Conservation (phyloP, 352 stramenopile species). For the Thraustotheca clavata region DNA sequence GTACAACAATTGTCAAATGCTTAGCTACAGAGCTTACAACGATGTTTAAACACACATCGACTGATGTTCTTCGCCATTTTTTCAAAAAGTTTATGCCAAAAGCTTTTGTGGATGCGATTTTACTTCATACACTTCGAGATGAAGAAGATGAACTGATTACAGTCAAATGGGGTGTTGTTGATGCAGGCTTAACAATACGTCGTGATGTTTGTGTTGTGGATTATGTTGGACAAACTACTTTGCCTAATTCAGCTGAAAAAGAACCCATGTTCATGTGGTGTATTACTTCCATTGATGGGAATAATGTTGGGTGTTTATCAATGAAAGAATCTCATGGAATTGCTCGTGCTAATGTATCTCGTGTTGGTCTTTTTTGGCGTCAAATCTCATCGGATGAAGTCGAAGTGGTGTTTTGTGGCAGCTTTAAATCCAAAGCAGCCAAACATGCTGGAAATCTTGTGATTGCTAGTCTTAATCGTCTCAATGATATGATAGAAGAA, state of each 20-base stretch:
- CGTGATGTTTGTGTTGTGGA: constrained; percentile 66
- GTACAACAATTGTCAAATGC: constrained; percentile 57
- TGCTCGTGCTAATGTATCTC: constrained; percentile 42
- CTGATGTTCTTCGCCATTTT: constrained; percentile 66
- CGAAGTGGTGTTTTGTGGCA: constrained; percentile 70
- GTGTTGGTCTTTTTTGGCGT: constrained; percentile 68
- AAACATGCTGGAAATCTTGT: constrained; percentile 44
- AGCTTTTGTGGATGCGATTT: constrained; percentile 65
- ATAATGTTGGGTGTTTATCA: constrained; percentile 67
- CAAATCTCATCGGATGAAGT: constrained; percentile 56
- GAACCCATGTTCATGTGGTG: constrained; percentile 62
- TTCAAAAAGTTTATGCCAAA: constrained; percentile 66
- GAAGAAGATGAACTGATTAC: constrained; percentile 49
- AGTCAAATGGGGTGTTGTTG: constrained; percentile 68
- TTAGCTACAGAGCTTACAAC: constrained; percentile 69
- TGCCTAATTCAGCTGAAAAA: constrained; percentile 48
- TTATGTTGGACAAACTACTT: constrained; percentile 52
- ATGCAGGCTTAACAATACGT: constrained; percentile 45
- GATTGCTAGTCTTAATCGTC: constrained; percentile 37
- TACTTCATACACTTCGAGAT: constrained; percentile 53
- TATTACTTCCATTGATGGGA: constrained; percentile 59
- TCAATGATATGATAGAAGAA: constrained; percentile 65
- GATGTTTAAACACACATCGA: constrained; percentile 57
- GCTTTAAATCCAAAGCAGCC: constrained; percentile 63
- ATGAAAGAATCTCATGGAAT: constrained; percentile 67